Base-by-base conservation (phyloP, 208 protist genomes). In the Wallacemonas sp. region DNA sequence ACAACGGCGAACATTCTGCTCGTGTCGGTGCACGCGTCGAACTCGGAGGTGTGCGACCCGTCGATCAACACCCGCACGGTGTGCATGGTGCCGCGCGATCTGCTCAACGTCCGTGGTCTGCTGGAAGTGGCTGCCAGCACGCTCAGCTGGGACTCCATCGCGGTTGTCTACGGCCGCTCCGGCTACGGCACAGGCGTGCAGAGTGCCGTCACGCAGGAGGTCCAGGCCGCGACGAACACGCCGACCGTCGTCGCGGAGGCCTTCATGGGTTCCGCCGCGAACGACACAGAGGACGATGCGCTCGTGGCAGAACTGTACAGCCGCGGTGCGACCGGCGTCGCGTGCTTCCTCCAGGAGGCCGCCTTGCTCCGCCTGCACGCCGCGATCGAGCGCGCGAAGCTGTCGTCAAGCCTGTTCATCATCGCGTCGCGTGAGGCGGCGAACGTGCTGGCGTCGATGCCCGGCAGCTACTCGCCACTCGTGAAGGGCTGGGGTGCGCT, bases 51-150 rank as follows among this genome's bases (percentile, higher is more conserved):
- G 30, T 95, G 90, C 65, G 83, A 90, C 38, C 68, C 74, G 14
- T 21, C 38, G 9, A 76, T 68, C 27, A 93, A 93, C 67, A 74
- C 74, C 16, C 78, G 69, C 23, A 89, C 74, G 1, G 65, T 95
- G 2, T 95, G 90, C 74, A 78, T 93, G 55, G 83, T 90, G n/a
- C 84, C 86, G 55, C 76, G 65, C 26, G 90, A 95, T 54, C 70
- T 78, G 47, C 71, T 88, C 47, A 92, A 91, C 69, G 54, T 90
- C 0, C 84, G 78, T 32, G 90, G 70, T 30, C 24, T 92, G 43
- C 69, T 95, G 21, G 85, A 95, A 61, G 67, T 83, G 24, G 74
- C 65, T 9, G 83, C 81, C n/a, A 77, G 70, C 33, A 68, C 81
- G 56, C 74, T 95, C 17, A 16, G n/a, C 26, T 95, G 90, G 90